Conservation (phyloP, 352 stramenopile species). For the Globisporangium paddicum region DNA sequence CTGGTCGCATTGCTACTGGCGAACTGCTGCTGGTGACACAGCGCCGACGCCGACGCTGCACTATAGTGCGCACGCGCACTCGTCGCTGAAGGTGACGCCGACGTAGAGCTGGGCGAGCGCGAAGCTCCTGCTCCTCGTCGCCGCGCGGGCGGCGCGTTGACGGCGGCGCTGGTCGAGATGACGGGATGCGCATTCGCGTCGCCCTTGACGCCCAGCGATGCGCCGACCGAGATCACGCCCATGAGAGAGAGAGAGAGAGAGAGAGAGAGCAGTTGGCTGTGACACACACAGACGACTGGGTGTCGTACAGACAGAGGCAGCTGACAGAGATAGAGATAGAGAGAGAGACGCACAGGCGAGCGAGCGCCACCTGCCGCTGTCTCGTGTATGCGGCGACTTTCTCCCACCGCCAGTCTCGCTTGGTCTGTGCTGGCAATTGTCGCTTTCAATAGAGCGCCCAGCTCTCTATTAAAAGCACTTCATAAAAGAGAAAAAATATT, state of each 20-base stretch:
- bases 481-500: no score
- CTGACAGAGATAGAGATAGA: neutral
- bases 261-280: no score
- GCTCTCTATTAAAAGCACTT: no score
- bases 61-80: conserved; percentile 1
- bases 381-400: conserved; percentile 3
- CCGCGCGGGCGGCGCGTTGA: neutral
- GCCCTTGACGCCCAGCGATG: conserved; percentile 63
- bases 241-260: conserved; percentile 19
- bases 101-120: neutral
- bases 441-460: no score
- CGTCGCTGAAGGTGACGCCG: neutral
- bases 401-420: conserved; percentile 6
- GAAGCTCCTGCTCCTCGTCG: conserved; percentile 1
- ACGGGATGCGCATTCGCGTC: conserved; percentile 11
- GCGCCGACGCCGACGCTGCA: neutral
- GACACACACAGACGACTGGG: no score
- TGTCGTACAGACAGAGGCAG: neutral
- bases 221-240: conserved; percentile 77
- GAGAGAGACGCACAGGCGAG: neutral
- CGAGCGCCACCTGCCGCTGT: neutral
- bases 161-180: neutral
- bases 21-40: neutral
- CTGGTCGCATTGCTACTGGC: neutral
- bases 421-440: no score